Base-by-base conservation (phyloP, 1,284 basidiomycete genomes). In the Schizopora paradoxa region DNA sequence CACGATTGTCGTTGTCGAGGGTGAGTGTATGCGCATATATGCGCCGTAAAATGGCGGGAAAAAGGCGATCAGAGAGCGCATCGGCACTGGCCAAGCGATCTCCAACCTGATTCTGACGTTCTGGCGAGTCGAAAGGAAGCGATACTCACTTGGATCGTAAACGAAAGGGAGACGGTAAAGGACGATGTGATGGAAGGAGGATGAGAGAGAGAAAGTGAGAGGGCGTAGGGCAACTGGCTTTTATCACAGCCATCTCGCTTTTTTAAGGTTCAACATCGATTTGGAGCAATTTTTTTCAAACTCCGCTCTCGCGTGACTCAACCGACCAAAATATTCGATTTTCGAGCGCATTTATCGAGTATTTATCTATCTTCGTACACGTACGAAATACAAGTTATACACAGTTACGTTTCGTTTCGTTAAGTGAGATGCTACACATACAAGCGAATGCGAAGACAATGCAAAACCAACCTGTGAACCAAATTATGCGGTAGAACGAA, bases 251-350 rank as follows among this genome's bases (percentile, higher is more conserved):
- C 16, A 40, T 19, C 35, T 18, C 22, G 28, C 38, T 40, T 33
- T 47, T 47, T 42, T 70, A 75, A 72, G 65, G 67, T 72, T 66
- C 66, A 76, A 74, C 69, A 76, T 76, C 72, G 70, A 74, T 73
- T 58, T 65, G 58, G 63, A 62, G 43, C 43, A 46, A 43, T 41
- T 35, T 3, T 35, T 40, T 47, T 38, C 45, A 50, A 46, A 45
- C 39, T 45, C 35, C 41, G 41, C 27, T 23, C 19, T 27, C 32
- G 29, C 41, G 41, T 43, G 41, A 43, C 41, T 32, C n/a, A 19
- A 29, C 16, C 16, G 26, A 13, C 14, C 41, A 29, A n/a, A 18
- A n/a, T n/a, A n/a, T n/a, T n/a, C n/a, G n/a, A n/a, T n/a, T n/a
- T n/a, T n/a, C n/a, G n/a, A n/a, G n/a, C n/a, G n/a, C n/a, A n/a